These are phyloP conservation scores for Astrothelium subdiscretum DNA, from an alignment of 495 filamentous ascomycete genomes.

Conservation along the genomic window DNA sequence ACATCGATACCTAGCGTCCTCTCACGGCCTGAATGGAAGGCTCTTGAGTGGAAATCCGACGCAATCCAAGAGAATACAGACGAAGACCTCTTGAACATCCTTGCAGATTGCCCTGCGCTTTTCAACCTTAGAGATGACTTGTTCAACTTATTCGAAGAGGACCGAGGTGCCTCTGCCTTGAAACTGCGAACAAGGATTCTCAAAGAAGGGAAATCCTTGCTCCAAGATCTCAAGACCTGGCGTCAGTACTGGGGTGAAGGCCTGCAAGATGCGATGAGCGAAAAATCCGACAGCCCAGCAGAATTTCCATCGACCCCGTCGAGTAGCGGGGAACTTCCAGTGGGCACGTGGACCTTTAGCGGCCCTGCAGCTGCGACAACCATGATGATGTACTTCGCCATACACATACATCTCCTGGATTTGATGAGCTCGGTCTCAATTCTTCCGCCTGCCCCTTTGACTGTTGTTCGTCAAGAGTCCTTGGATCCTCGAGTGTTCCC, in stretches of 20 bases:
- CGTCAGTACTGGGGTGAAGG: background rate
- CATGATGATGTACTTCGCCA: background rate
- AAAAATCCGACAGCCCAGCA: background rate
- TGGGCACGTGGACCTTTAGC: background rate
- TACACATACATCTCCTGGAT: background rate
- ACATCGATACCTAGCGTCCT: constrained; percentile 1
- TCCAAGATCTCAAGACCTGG: background rate
- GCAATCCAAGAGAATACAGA: background rate
- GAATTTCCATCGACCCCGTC: background rate
- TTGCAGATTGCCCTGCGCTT: background rate
- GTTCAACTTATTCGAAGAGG: background rate
- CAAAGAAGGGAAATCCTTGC: background rate
- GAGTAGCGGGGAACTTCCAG: background rate
- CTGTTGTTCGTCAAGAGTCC: background rate
- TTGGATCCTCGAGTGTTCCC: background rate
- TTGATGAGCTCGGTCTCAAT: background rate
- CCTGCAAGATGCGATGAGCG: background rate
- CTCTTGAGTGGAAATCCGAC: background rate
- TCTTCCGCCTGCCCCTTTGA: background rate
- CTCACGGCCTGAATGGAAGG: constrained; percentile 1
- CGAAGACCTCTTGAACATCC: background rate
- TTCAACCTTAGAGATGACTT: background rate
- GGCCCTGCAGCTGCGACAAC: background rate
- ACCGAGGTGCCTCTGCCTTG: background rate
- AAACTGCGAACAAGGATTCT: background rate